phyloP scores from a whole-genome alignment of 2,329 filamentous ascomycete genomes.

The Colletotrichum sp. region DNA sequence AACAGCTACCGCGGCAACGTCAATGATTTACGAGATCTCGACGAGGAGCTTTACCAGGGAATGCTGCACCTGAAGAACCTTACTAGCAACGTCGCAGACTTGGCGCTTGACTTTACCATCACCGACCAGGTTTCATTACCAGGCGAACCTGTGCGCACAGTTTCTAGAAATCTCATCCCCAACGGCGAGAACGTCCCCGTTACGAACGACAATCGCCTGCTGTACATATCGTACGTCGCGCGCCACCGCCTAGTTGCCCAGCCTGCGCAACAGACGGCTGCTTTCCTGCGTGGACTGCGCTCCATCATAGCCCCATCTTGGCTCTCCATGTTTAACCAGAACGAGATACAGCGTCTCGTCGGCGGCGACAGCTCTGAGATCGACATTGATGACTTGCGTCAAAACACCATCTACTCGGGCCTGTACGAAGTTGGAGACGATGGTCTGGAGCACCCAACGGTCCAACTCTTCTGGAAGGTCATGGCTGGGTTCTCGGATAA shows the following conservation, averaged over 20 bases:
- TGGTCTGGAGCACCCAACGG: conserved; percentile 80
- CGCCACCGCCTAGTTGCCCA: conserved; percentile 86
- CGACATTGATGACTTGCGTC: conserved; percentile 83
- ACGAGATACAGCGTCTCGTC: conserved; percentile 90
- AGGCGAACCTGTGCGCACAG: conserved; percentile 57
- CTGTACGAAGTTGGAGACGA: conserved; percentile 92
- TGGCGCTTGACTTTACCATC: conserved; percentile 88
- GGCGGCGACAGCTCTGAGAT: conserved; percentile 87
- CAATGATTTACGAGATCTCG: conserved; percentile 91
- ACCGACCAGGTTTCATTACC: conserved; percentile 67
- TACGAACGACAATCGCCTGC: conserved; percentile 88
- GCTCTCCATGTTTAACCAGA: conserved; percentile 99
- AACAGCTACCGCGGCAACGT: conserved; percentile 88
- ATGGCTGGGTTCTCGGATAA: conserved; percentile 77
- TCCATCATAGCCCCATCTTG: conserved; percentile 90
- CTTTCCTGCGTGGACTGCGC: conserved; percentile 85
- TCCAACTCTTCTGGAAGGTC: conserved; percentile 90
- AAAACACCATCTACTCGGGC: conserved; percentile 86
- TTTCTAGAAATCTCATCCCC: conserved; percentile 77
- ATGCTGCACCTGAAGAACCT: conserved; percentile 86
- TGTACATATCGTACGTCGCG: conserved; percentile 94
- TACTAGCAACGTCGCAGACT: conserved; percentile 77
- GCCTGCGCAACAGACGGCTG: conserved; percentile 79
- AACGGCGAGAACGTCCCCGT: conserved; percentile 79
- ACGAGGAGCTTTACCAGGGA: conserved; percentile 89